A percentile compares a stretch with the other conserved stretches of the same genome.
Evolutionary conservation across 176 grass and related monocot species (phyloP).

Genomic region (Eragrostis nindensis): DNA sequence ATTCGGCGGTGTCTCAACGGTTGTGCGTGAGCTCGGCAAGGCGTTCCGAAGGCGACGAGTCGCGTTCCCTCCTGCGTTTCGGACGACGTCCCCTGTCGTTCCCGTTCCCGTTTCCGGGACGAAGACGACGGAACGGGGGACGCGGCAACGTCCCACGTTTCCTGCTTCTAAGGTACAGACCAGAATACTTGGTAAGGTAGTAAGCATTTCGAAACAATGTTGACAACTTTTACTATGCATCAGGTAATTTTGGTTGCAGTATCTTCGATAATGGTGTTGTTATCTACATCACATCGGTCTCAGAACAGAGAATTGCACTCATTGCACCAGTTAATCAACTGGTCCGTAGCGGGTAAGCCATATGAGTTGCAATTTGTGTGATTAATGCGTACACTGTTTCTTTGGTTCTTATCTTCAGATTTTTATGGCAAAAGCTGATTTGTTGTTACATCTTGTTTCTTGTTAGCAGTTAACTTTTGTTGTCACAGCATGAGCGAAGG

Average conservation of each 20-base stretch:
- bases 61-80: too few relatives aligned
- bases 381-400: slow-evolving; percentile 27
- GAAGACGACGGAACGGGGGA: too few relatives aligned
- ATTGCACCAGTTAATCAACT: slow-evolving; percentile 88
- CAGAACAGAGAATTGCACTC: slow-evolving; percentile 74
- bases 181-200: too few relatives aligned
- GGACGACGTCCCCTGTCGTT: too few relatives aligned
- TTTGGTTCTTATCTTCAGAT: not conserved
- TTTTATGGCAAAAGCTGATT: slow-evolving; percentile 16
- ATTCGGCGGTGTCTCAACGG: too few relatives aligned
- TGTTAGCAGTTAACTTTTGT: not conserved
- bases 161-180: too few relatives aligned
- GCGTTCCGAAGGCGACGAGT: too few relatives aligned
- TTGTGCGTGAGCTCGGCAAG: too few relatives aligned
- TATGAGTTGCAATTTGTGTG: slow-evolving; percentile 20
- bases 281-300: slow-evolving; percentile 89
- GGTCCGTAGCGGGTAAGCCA: slow-evolving; percentile 71
- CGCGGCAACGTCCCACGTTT: too few relatives aligned
- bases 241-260: slow-evolving; percentile 77
- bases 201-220: slow-evolving; percentile 3
- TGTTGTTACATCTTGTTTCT: slow-evolving; percentile 12
- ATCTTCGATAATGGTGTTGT: slow-evolving; percentile 87
- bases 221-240: slow-evolving; percentile 32
- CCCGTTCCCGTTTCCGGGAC: too few relatives aligned
- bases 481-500: not conserved